Conservation (phyloP, 2,329 filamentous ascomycete genomes). For the Aspergillus udagawae region DNA sequence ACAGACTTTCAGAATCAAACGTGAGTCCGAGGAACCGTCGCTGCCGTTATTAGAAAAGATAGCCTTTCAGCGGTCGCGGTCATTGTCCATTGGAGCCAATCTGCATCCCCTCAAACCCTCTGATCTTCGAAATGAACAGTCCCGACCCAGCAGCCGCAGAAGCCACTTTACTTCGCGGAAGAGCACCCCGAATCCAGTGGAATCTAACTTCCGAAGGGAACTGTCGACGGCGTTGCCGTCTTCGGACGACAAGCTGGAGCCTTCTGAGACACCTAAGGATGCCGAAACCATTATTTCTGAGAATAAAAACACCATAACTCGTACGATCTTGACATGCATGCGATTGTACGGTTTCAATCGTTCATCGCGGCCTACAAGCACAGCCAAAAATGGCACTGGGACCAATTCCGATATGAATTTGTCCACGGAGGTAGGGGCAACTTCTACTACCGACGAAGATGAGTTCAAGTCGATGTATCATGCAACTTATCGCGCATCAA, state of each 20-base stretch:
- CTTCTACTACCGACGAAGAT: constrained; percentile 31
- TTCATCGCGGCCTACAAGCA: constrained; percentile 18
- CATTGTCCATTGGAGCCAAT: constrained; percentile 30
- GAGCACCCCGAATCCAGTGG: constrained; percentile 24
- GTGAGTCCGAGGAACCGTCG: constrained; percentile 30
- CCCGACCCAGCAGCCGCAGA: constrained; percentile 20
- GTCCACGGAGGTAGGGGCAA: background rate
- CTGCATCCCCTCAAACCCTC: constrained; percentile 17
- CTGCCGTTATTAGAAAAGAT: constrained; percentile 27
- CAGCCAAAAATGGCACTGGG: background rate
- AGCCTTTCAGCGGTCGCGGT: constrained; percentile 27
- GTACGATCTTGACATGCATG: constrained; percentile 43
- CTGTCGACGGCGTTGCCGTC: constrained; percentile 13
- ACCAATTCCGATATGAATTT: background rate
- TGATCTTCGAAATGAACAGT: constrained; percentile 12
- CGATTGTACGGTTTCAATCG: constrained; percentile 42
- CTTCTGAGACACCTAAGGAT: constrained; percentile 19
- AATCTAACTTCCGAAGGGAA: constrained; percentile 13
- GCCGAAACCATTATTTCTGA: constrained; percentile 28
- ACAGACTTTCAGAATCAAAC: constrained; percentile 31
- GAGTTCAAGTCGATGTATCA: constrained; percentile 44
- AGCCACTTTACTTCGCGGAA: constrained; percentile 12
- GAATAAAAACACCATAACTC: constrained; percentile 40
- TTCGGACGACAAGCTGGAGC: constrained; percentile 14
- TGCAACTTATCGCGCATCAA: constrained; percentile 41